Evolutionary conservation across 2,329 filamentous ascomycete genomes (phyloP).

Genomic region (Emergomyces africanus): DNA sequence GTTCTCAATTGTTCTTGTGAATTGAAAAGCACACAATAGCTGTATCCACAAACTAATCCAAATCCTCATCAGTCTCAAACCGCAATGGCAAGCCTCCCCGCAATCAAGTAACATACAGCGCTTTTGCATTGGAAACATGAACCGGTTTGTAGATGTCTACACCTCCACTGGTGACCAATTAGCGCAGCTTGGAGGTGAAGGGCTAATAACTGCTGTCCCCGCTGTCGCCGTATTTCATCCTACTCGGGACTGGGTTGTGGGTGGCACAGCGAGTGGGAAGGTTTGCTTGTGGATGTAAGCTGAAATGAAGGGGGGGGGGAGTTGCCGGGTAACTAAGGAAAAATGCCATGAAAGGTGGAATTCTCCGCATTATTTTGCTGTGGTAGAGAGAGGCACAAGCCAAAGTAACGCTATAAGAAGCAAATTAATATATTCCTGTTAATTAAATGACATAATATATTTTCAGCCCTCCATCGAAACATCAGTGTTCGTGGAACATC

Average conservation of each 20-base stretch:
- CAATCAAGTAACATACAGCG: constrained; percentile 62
- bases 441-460: background rate
- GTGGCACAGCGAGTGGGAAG: constrained; percentile 84
- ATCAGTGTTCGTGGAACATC: background rate
- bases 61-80: constrained; percentile 43
- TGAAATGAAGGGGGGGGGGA: background rate
- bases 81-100: constrained; percentile 81
- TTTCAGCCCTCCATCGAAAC: background rate
- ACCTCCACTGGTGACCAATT: constrained; percentile 71
- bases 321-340: background rate
- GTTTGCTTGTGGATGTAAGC: constrained; percentile 73
- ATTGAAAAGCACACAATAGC: background rate
- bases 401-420: background rate
- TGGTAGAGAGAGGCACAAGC: background rate
- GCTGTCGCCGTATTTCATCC: constrained; percentile 87
- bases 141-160: constrained; percentile 88
- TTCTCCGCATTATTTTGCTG: background rate
- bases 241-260: constrained; percentile 78
- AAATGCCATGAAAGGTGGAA: background rate
- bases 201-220: constrained; percentile 76
- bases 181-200: constrained; percentile 76
- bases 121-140: constrained; percentile 94
- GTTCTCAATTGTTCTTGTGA: background rate
- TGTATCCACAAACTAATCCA: background rate
- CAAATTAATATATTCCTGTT: background rate